These are phyloP conservation scores for Rhododendron ferrugineum DNA, from an alignment of 148 eudicot genomes.

Conservation along the genomic window DNA sequence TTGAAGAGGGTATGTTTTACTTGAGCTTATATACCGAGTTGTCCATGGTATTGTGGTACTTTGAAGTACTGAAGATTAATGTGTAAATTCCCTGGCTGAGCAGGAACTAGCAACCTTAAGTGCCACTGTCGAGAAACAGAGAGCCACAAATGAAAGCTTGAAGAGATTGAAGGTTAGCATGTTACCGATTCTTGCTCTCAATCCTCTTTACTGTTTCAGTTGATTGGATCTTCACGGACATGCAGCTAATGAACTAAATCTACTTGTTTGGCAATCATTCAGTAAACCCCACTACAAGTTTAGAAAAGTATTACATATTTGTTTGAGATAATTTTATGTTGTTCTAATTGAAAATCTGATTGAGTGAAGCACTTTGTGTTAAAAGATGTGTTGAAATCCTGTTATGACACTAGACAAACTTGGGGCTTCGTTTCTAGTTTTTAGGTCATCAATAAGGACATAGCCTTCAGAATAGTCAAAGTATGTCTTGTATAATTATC, in stretches of 20 bases:
- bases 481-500: not conserved
- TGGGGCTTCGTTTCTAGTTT: not conserved
- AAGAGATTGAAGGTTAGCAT: constrained; percentile 44
- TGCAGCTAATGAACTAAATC: not conserved
- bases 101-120: constrained; percentile 33
- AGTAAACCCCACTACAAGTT: not conserved
- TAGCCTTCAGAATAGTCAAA: not conserved
- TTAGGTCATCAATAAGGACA: not conserved
- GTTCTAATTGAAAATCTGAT: not conserved
- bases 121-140: constrained; percentile 24
- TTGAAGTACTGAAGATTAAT: not conserved
- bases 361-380: not conserved
- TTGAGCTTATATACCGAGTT: not conserved
- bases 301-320: not conserved
- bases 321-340: not conserved
- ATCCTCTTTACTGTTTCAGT: not conserved
- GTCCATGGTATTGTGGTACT: not conserved
- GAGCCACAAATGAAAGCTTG: constrained; percentile 26
- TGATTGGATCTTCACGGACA: not conserved
- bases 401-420: not conserved
- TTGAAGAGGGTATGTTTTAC: constrained; percentile 33
- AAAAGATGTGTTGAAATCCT: not conserved
- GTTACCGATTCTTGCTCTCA: not conserved
- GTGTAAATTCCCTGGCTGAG: not conserved
- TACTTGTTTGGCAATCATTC: not conserved